Evolutionary conservation across 2,329 filamentous ascomycete genomes (phyloP).

Genomic region (Talaromyces islandicus): DNA sequence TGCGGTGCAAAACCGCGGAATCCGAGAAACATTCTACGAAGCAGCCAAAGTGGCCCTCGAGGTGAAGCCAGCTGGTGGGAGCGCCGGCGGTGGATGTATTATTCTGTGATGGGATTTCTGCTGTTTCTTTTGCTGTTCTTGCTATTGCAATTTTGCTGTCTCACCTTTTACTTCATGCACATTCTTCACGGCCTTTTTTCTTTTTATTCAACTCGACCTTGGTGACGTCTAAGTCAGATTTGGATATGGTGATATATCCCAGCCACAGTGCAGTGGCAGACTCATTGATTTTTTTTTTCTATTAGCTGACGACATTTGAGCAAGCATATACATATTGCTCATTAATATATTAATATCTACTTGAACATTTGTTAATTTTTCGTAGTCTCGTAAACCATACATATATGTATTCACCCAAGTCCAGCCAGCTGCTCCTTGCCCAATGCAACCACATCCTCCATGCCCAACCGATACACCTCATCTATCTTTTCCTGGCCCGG

Average conservation of each 20-base stretch:
- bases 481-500: conserved; percentile 18
- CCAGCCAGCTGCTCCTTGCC: background rate
- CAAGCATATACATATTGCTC: background rate
- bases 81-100: conserved; percentile 28
- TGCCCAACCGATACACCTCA: conserved; percentile 31
- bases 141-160: background rate
- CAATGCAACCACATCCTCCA: conserved; percentile 28
- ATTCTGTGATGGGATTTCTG: conserved; percentile 25
- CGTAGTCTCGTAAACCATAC: no score
- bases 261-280: background rate
- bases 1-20: conserved; percentile 93
- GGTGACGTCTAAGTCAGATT: background rate
- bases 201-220: background rate
- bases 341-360: background rate
- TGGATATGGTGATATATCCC: background rate
- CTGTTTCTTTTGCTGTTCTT: background rate
- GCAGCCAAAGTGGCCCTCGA: conserved; percentile 83
- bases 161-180: conserved; percentile 7
- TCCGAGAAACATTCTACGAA: conserved; percentile 98
- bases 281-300: background rate
- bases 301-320: background rate
- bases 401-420: background rate
- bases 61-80: conserved; percentile 36
- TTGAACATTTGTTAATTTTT: background rate
- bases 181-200: conserved; percentile 3